Conservation (phyloP, 495 filamentous ascomycete species). For the Penicillium maclennaniae region DNA sequence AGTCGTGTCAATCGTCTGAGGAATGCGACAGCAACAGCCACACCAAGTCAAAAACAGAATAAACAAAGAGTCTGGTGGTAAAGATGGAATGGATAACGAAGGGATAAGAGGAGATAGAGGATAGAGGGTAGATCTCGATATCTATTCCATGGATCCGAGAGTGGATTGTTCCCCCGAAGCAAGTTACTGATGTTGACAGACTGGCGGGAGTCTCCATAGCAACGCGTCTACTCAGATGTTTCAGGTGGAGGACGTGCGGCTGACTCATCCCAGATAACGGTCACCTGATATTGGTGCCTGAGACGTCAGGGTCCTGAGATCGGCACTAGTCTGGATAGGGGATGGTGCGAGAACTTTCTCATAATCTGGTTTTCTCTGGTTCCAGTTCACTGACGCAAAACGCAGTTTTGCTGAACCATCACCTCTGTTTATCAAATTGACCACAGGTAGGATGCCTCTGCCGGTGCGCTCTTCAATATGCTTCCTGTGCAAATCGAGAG, state of each 20-base stretch:
- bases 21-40: slow-evolving; percentile 20
- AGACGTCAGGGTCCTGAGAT: slow-evolving; percentile 21
- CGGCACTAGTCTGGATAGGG: slow-evolving; percentile 25
- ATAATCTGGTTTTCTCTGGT: slow-evolving; percentile 22
- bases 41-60: slow-evolving; percentile 1
- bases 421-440: background rate
- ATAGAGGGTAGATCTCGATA: slow-evolving; percentile 27
- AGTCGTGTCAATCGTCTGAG: slow-evolving; percentile 34
- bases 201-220: slow-evolving; percentile 36
- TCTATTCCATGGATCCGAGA: slow-evolving; percentile 27
- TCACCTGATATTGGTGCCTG: slow-evolving; percentile 22
- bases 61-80: slow-evolving; percentile 3
- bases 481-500: slow-evolving; percentile 37
- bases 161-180: slow-evolving; percentile 27
- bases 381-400: background rate
- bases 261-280: slow-evolving; percentile 11
- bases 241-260: slow-evolving; percentile 4
- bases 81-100: slow-evolving; percentile 25
- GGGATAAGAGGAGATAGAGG: slow-evolving; percentile 18
- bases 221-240: slow-evolving; percentile 18
- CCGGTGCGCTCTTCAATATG: slow-evolving; percentile 34
- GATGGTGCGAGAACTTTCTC: slow-evolving; percentile 21
- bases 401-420: background rate
- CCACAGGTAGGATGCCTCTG: slow-evolving; percentile 33
- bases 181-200: slow-evolving; percentile 32